Evolutionary conservation across 169 alveolate species (phyloP).

Genomic region (Neospora caninum): DNA sequence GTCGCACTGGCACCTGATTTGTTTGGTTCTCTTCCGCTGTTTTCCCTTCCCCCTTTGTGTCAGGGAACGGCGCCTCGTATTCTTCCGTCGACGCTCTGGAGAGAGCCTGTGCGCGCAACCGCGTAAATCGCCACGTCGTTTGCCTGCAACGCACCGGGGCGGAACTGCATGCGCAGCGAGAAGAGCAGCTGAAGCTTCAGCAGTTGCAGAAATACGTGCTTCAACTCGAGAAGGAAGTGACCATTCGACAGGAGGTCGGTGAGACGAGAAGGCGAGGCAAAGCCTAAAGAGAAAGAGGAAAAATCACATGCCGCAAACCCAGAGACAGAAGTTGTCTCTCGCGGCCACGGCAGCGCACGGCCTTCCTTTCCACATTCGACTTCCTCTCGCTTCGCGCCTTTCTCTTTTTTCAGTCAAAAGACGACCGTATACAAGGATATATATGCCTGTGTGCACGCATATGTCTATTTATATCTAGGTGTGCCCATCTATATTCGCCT

Average conservation of each 20-base stretch:
- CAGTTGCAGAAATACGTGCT: slow-evolving; percentile 17
- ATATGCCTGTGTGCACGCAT: background rate
- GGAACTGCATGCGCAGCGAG: background rate
- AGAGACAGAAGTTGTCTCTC: no score
- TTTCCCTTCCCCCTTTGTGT: background rate
- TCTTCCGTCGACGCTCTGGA: background rate
- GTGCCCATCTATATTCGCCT: background rate
- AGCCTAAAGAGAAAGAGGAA: no score
- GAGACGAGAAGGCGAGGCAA: background rate
- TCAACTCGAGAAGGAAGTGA: slow-evolving; percentile 3
- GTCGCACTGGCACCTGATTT: no score
- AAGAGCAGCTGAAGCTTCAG: background rate
- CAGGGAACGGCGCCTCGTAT: slow-evolving; percentile 4
- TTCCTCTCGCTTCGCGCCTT: no score
- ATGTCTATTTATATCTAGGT: background rate
- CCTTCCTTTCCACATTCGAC: no score
- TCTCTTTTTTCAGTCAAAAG: no score
- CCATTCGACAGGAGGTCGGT: background rate
- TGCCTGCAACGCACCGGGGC: background rate
- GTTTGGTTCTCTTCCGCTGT: background rate
- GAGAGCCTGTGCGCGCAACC: background rate
- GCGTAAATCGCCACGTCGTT: background rate
- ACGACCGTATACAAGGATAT: background rate
- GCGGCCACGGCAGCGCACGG: no score
- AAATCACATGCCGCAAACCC: no score